A percentile compares a stretch with the other conserved stretches of the same genome.
These are phyloP conservation scores for Arachis hypogaea DNA, from an alignment of 306 rosid genomes.

Conservation along the genomic window DNA sequence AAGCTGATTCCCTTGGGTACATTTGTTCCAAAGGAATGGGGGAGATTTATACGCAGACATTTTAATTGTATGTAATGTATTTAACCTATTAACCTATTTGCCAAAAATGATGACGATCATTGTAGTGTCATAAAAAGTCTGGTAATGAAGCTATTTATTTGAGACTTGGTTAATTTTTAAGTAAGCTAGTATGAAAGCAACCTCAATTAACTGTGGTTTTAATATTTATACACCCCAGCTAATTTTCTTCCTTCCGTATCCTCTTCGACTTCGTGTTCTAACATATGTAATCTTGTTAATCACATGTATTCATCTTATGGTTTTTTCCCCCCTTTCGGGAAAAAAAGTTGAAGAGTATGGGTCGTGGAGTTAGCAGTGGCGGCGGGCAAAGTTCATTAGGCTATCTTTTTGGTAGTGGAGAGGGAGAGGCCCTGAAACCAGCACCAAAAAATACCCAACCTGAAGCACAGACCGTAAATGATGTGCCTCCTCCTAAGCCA, in stretches of 20 bases:
- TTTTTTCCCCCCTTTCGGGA: conserved; percentile 28
- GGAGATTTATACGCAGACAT: neutral
- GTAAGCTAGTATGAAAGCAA: conserved; percentile 2
- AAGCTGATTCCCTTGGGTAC: conserved; percentile 1
- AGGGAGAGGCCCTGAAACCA: conserved; percentile 81
- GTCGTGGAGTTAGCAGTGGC: conserved; percentile 98
- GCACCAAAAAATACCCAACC: conserved; percentile 56
- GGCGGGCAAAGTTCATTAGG: conserved; percentile 99
- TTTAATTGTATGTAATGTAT: neutral
- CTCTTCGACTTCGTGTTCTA: conserved; percentile 28
- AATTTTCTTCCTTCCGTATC: neutral
- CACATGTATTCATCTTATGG: conserved; percentile 38
- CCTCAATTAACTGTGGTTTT: conserved; percentile 6
- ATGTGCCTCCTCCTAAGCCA: conserved; percentile 66
- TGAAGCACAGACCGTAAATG: conserved; percentile 52
- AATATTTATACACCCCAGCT: neutral
- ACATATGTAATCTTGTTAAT: conserved; percentile 24
- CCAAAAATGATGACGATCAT: conserved; percentile 8
- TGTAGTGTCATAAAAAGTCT: neutral
- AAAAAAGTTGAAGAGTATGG: conserved; percentile 65
- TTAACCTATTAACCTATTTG: neutral
- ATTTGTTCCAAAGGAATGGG: conserved; percentile 7
- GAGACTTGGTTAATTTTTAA: conserved; percentile 6
- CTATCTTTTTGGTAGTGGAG: conserved; percentile 96
- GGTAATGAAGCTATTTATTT: conserved; percentile 23